Evolutionary conservation across 163 green algal genomes (phyloP), one percentile per base, ranked within the genome.

Genomic region (Chlorella variabilis): DNA sequence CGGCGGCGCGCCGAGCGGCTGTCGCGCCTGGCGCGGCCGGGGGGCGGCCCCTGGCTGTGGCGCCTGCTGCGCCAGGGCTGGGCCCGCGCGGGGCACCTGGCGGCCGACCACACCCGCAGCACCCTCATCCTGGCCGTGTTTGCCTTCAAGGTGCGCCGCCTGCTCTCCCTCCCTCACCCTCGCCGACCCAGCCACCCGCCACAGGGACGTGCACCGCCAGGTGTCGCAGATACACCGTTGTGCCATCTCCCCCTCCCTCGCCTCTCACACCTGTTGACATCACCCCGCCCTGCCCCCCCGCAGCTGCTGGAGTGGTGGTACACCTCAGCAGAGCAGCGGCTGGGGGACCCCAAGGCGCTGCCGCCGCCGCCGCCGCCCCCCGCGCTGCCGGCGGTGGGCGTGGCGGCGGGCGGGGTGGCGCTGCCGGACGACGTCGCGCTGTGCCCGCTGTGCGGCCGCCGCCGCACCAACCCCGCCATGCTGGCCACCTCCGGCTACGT

Each of bases 281-380:
- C n/a, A n/a, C n/a, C n/a, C n/a, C n/a, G n/a, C n/a, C n/a, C n/a
- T n/a, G n/a, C n/a, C n/a, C n/a, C n/a, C n/a, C n/a, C n/a, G 76
- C 89, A 97, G 93, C 86, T 97, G 15, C 83, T 98, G 38, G 96
- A 99, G 90, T 99, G 96, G 96, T 99, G 96, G 96, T 99, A 97
- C 85, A 94, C 85, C 13, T 94, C 94, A n/a, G 95, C 89, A 17
- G 95, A 98, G 80, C 88, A 93, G 49, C 82, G 86, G 31, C 80
- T 95, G 75, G 86, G 89, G 0, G 76, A 68, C 9, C 71, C 81
- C 17, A 77, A 88, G 62, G 80, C 84, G 15, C 76, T 95, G 75
- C 88, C 92, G 11, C 82, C 88, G 20, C 95, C 95, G 13, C 93
- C 93, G 11, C 91, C 94, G 18, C 95, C 95, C 5, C 89, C 91